These are phyloP conservation scores for Lodderomyces oxycetoniae DNA, from an alignment of 1,139 yeast species.

Conservation along the genomic window DNA sequence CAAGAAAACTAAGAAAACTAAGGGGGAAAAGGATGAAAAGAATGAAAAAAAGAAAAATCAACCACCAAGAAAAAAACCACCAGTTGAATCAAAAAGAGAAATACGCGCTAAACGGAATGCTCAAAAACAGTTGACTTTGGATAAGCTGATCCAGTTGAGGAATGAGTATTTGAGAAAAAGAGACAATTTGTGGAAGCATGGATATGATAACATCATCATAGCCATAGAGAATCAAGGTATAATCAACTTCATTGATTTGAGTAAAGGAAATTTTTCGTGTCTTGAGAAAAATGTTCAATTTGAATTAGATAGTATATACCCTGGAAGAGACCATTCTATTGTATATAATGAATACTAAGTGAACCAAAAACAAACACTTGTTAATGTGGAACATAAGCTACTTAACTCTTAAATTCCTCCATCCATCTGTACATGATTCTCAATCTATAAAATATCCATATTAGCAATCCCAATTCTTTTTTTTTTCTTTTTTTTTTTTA, in stretches of 20 bases:
- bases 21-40: neutral
- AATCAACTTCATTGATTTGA: conserved; percentile 57
- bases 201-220: conserved; percentile 50
- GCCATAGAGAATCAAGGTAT: conserved; percentile 74
- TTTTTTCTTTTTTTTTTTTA: no score
- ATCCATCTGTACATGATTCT: no score
- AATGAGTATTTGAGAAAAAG: conserved; percentile 25
- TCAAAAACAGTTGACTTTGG: conserved; percentile 26
- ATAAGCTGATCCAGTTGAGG: conserved; percentile 20
- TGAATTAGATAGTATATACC: conserved; percentile 13
- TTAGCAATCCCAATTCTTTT: no score
- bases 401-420: no score
- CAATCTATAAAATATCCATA: no score
- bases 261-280: conserved; percentile 46
- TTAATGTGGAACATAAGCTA: no score
- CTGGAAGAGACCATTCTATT: conserved; percentile 12
- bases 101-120: conserved; percentile 20
- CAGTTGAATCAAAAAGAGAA: conserved; percentile 19
- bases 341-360: conserved; percentile 12
- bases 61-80: conserved; percentile 5
- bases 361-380: neutral
- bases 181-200: conserved; percentile 33
- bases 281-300: conserved; percentile 27
- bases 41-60: conserved; percentile 3
- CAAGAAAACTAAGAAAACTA: conserved; percentile 9